Evolutionary conservation across 345 rosid genomes (phyloP), one percentile per base, ranked within the genome.

Genomic region (Trapa bicornis): DNA sequence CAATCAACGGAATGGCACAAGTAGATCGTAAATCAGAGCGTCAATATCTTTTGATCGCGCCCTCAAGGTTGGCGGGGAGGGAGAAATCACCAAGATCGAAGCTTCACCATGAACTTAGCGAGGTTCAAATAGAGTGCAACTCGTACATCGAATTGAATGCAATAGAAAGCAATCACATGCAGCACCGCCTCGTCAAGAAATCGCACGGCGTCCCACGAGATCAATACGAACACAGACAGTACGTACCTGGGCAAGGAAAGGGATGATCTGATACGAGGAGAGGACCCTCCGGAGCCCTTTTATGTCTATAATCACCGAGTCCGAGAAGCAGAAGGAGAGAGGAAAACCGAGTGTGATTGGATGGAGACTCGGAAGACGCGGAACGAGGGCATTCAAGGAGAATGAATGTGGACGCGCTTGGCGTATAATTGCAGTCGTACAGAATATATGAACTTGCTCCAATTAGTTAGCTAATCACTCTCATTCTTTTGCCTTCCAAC

Each of bases 401-500:
- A 47, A 65, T 71, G 73, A 65, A 71, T 54, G 50, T 71, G 64
- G 73, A 71, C 73, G 73, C 54, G 15, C 68, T 64, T 57, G 15
- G 50, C 73, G 73, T 65, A 47, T 43, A 37, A 68, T 65, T 71
- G 68, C 73, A 52, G 43, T 41, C 1, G 4, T 41, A 8, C 7
- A 41, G 67, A 62, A 47, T 61, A n/a, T n/a, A 50, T 50, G 54
- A 50, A 14, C 4, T 8, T 6, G 10, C 1, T 54, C 35, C 60
- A 54, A 54, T 54, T 22, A 22, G 29, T 22, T 22, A 22, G 29
- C 29, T 22, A 22, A 22, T 22, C 29, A 22, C 29, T 54, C 35
- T 35, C 0, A 6, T 54, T 0, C 56, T 50, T 50, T 29, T 1
- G 48, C 17, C 54, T 16, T 48, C n/a, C 54, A 13, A 1, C 11